Conservation (phyloP, 805 yeast genomes). For the Monosporozyma aerobia region DNA sequence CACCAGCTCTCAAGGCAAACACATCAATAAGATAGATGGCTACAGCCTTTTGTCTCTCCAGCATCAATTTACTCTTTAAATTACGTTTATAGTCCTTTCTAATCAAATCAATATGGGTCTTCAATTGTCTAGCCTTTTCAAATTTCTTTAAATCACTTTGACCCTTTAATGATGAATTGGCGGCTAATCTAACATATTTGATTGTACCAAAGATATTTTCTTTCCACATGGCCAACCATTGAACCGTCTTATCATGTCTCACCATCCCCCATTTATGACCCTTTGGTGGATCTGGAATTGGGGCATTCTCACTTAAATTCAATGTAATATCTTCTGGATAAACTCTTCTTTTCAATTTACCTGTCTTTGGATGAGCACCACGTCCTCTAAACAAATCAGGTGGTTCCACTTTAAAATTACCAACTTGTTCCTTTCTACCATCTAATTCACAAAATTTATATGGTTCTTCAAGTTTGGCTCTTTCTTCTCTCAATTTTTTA, state of each 20-base stretch:
- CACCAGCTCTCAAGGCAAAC: constrained; percentile 95
- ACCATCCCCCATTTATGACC: constrained; percentile 91
- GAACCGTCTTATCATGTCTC: constrained; percentile 77
- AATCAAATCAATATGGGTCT: constrained; percentile 59
- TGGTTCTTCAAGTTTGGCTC: constrained; percentile 68
- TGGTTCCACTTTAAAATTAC: constrained; percentile 91
- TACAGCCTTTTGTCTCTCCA: constrained; percentile 83
- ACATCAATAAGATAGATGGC: constrained; percentile 89
- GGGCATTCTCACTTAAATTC: constrained; percentile 64
- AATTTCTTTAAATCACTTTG: constrained; percentile 84
- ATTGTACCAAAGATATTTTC: constrained; percentile 78
- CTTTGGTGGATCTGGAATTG: constrained; percentile 71
- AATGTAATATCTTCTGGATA: constrained; percentile 82
- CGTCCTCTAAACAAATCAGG: constrained; percentile 95
- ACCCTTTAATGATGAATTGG: constrained; percentile 84
- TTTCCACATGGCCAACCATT: constrained; percentile 97
- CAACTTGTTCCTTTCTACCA: constrained; percentile 86
- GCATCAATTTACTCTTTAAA: constrained; percentile 68
- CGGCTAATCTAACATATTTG: constrained; percentile 87
- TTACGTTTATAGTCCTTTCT: constrained; percentile 64
- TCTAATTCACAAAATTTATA: constrained; percentile 72
- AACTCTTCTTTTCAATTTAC: constrained; percentile 79
- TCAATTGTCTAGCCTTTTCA: constrained; percentile 84
- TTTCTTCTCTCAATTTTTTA: constrained; percentile 60
- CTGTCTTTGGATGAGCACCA: constrained; percentile 95